Evolutionary conservation across 352 stramenopile species (phyloP), one percentile per base, ranked within the genome.

Genomic region (Phytophthora pistaciae): DNA sequence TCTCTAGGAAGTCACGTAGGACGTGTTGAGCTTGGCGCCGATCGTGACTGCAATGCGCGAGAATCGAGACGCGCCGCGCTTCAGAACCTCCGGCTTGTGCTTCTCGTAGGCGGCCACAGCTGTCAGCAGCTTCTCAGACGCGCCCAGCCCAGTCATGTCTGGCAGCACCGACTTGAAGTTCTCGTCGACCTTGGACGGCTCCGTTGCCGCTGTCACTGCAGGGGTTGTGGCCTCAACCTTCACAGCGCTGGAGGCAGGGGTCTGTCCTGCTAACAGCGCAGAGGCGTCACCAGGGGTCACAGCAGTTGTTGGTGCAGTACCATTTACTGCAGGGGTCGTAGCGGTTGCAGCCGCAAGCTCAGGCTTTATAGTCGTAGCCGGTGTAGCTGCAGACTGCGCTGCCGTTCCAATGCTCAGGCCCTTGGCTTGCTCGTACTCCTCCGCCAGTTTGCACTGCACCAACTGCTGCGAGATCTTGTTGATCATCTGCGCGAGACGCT

Each of bases 381-480:
- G 70, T 7, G 80, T 67, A 49, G 64, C 63, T 10, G 70, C 64
- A 5, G 77, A 70, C 4, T 72, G 64, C 25, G 77, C 57, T 40
- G 66, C 63, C 48, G 78, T 53, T 10, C 69, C 42, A 58, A 86
- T 71, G 18, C 66, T 77, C 60, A 87, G 78, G 20, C 60, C 80
- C 73, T 90, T 91, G 10, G 79, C 79, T 69, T 90, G 81, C 54
- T 94, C 85, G 52, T 93, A 92, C 38, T 95, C 87, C 60, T 95
- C 88, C 0, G 87, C 87, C 27, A 95, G 66, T 50, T 95, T 95
- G 72, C 85, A 88, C 58, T 95, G 88, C 44, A 94, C 83, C 11
- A 95, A 73, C 58, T 95, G 88, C 75, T 95, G 88, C 33, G 88
- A 91, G 29, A 95, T 95, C 70, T 95, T 95, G 66, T 90, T 92